phyloP scores from a whole-genome alignment of 371 early-diverging fungal genomes.

The Sporodiniella umbellata region DNA sequence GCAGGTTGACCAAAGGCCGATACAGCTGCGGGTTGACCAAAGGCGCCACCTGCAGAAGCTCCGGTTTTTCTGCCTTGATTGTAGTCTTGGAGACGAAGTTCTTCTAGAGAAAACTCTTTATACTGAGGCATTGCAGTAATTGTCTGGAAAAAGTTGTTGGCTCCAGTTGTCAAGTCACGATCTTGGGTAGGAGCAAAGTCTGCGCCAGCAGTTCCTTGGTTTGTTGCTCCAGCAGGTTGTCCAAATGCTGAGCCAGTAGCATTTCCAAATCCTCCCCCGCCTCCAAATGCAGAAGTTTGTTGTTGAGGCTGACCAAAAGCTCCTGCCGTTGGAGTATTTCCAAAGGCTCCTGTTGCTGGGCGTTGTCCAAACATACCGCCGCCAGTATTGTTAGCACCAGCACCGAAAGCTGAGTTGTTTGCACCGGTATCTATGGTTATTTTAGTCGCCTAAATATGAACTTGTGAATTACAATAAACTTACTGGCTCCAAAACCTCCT shows the following conservation, averaged over 20 bases:
- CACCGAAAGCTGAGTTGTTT: constrained; percentile 50
- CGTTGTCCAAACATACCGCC: constrained; percentile 49
- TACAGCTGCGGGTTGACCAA: constrained; percentile 40
- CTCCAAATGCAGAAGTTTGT: constrained; percentile 33
- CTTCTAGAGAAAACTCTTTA: constrained; percentile 83
- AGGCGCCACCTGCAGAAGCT: constrained; percentile 23
- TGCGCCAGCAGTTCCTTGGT: constrained; percentile 78
- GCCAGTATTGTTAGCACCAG: constrained; percentile 31
- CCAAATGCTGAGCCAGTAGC: constrained; percentile 49
- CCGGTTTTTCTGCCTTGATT: constrained; percentile 75
- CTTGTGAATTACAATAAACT: constrained; percentile 10
- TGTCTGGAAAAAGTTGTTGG: constrained; percentile 66
- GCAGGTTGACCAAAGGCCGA: constrained; percentile 47
- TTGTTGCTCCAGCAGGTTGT: constrained; percentile 45
- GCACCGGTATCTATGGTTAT: constrained; percentile 21
- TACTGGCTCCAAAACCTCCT: constrained; percentile 44
- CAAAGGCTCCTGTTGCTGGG: constrained; percentile 28
- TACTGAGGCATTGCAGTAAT: constrained; percentile 93
- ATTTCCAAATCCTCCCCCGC: constrained; percentile 9
- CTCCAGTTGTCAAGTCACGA: constrained; percentile 56
- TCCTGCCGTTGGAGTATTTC: constrained; percentile 16
- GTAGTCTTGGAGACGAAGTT: constrained; percentile 91
- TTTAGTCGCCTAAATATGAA: not conserved
- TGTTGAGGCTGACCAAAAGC: constrained; percentile 32
- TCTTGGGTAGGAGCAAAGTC: constrained; percentile 68